Evolutionary conservation across 495 filamentous ascomycete genomes (phyloP).

Genomic region (Neurospora intermedia): DNA sequence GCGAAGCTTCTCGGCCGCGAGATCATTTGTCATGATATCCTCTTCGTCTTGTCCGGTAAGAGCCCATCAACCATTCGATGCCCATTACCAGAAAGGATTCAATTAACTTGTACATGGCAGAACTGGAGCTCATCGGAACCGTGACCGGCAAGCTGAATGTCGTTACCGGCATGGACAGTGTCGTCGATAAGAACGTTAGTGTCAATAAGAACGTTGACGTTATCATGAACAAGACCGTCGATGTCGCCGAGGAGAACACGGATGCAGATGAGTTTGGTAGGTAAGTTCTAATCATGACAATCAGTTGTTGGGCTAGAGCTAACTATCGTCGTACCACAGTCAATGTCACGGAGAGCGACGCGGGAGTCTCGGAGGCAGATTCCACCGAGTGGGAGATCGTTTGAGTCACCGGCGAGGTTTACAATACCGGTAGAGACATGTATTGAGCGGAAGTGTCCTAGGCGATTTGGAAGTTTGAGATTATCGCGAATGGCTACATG

Average conservation of each 20-base stretch:
- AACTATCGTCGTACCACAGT: neutral
- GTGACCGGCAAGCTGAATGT: neutral
- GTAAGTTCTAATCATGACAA: neutral
- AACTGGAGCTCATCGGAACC: neutral
- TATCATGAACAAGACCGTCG: neutral
- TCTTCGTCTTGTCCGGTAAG: neutral
- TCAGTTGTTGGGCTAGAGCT: neutral
- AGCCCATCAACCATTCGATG: neutral
- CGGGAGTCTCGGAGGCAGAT: neutral
- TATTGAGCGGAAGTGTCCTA: neutral
- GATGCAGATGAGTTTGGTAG: neutral
- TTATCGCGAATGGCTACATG: too few relatives aligned
- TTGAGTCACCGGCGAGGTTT: neutral
- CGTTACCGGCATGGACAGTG: neutral
- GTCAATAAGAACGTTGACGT: neutral
- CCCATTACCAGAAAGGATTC: neutral
- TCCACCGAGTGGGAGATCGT: neutral
- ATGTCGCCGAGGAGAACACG: neutral
- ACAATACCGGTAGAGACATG: neutral
- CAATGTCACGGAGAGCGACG: neutral
- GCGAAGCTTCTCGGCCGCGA: neutral
- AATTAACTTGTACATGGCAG: neutral
- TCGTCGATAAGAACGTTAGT: neutral
- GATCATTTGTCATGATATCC: neutral
- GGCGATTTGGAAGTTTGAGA: too few relatives aligned